Base-by-base conservation (phyloP, 371 early-diverging fungal genomes). In the Zopfochytrium polystomum region DNA sequence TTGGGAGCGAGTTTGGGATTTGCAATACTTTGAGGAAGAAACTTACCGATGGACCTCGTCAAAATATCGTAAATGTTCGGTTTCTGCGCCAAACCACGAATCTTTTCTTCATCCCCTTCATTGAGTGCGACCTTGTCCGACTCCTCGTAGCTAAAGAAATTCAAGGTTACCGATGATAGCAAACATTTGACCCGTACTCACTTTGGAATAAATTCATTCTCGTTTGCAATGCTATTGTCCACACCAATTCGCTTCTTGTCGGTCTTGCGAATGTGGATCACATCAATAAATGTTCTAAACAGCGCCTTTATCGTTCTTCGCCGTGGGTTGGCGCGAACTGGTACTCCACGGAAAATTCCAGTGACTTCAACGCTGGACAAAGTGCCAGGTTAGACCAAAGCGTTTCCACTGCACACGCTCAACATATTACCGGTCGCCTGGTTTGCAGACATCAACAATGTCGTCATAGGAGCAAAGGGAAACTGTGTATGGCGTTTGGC, bases 401-500 rank as follows among this genome's bases (percentile, higher is more conserved):
- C 53, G n/a, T 1, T 52, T 34, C 18, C 29, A 15, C 29, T 22
- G 6, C 25, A 20, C 22, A 57, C 3, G 35, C 4, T n/a, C 9
- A 34, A 43, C 27, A 23, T n/a, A 1, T 47, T 67, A 83, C 82
- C 87, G 76, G 71, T 99, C 99, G 79, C 99, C 99, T 1, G 99
- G 98, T 64, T 95, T 92, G 46, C 88, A 80, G 22, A 87, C 85
- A 74, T 99, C 99, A 0, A 98, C 97, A 48, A 98, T 78, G 68
- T 96, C 95, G 65, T 96, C 96, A 69, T 94, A 94, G 53, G 90
- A 65, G 52, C 91, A 88, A 67, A 99, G 65, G 0, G 98, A 87
- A 20, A 99, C 91, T 0, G 98, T 90, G 72, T 98, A 94, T 23
- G 99, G 99, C 2, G 99, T 99, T 70, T 98, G 95, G 26, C 99